phyloP scores from a whole-genome alignment of 306 rosid genomes.

The Rosa persica region DNA sequence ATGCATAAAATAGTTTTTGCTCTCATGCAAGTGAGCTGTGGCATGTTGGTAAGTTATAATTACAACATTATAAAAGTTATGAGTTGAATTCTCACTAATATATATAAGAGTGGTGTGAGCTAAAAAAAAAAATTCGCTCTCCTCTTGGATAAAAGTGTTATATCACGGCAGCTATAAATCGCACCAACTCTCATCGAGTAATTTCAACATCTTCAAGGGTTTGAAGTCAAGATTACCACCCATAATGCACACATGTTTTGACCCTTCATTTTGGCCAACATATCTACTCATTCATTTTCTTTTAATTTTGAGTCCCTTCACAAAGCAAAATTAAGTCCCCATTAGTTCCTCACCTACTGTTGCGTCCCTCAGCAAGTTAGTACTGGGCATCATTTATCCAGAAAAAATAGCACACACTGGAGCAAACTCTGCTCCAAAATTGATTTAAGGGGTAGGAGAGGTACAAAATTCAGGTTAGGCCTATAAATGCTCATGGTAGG shows the following conservation, averaged over 20 bases:
- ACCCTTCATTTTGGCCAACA: constrained; percentile 4
- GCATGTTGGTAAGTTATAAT: too few species aligned
- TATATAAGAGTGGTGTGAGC: too few species aligned
- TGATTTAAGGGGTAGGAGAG: constrained; percentile 29
- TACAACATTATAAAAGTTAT: too few species aligned
- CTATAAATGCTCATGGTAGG: constrained; percentile 36
- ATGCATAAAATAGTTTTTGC: too few species aligned
- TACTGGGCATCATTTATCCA: constrained; percentile 29
- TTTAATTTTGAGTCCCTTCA: background rate
- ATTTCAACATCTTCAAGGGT: background rate
- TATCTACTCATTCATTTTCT: background rate
- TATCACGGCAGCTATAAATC: background rate
- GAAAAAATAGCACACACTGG: constrained; percentile 24
- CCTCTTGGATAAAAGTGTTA: background rate
- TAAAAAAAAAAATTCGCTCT: too few species aligned
- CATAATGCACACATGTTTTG: background rate
- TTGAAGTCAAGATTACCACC: background rate
- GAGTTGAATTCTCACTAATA: too few species aligned
- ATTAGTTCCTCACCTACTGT: constrained; percentile 58
- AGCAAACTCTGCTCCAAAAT: constrained; percentile 3
- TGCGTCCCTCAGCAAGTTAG: constrained; percentile 42
- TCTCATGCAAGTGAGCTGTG: too few species aligned
- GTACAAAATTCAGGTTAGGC: constrained; percentile 37
- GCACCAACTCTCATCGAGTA: background rate
- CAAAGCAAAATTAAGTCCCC: constrained; percentile 11